Percentiles rank a stretch among this genome's conserved stretches.
These are phyloP conservation scores for Annona squamosa DNA, from an alignment of 164 flowering plant genomes.

Conservation along the genomic window DNA sequence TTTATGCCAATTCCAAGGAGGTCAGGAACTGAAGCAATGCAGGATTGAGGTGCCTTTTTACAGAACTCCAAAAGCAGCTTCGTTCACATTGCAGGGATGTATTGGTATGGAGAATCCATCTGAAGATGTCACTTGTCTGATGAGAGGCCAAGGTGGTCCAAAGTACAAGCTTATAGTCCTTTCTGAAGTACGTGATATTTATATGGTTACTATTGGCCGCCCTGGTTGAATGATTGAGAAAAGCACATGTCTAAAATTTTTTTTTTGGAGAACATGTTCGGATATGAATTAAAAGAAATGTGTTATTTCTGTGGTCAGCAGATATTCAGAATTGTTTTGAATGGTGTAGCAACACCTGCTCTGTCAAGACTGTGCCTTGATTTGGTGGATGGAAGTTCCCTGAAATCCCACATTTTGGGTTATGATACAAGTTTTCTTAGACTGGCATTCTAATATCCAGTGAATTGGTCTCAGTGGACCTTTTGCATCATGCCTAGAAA, in stretches of 20 bases:
- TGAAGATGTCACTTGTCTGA: constrained; percentile 20
- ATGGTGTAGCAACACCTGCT: neutral
- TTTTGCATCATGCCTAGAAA: no score
- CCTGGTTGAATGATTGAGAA: neutral
- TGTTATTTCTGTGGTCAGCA: neutral
- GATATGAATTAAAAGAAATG: neutral
- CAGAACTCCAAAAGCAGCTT: constrained; percentile 44
- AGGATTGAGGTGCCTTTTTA: constrained; percentile 43
- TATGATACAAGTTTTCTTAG: no score
- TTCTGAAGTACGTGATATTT: constrained; percentile 46
- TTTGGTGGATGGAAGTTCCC: neutral
- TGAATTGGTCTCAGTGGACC: no score
- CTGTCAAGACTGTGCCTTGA: neutral
- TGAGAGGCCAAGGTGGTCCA: constrained; percentile 41
- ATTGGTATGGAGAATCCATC: constrained; percentile 51
- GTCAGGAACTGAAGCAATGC: constrained; percentile 29
- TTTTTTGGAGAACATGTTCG: neutral
- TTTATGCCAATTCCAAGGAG: constrained; percentile 20
- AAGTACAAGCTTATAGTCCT: constrained; percentile 40
- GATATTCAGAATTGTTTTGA: neutral
- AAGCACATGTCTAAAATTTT: neutral
- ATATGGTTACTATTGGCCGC: constrained; percentile 18
- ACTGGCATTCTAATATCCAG: no score
- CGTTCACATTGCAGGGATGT: constrained; percentile 39
- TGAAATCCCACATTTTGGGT: no score